Evolutionary conservation across 2,329 filamentous ascomycete species (phyloP), one percentile per base, ranked within the genome.

Genomic region (Raffaelea deltoideospora): DNA sequence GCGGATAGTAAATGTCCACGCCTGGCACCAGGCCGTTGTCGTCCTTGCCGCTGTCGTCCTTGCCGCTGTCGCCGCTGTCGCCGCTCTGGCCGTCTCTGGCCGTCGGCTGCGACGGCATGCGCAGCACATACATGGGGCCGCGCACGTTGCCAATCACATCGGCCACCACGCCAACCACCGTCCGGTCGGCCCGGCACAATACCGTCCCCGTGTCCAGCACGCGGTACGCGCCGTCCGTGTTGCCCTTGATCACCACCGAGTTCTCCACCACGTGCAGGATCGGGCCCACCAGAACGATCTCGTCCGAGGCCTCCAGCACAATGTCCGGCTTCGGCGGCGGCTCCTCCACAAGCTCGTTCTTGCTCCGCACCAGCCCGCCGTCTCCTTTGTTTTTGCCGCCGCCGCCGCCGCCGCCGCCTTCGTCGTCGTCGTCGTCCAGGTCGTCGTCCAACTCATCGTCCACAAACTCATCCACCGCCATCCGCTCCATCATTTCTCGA

Each of bases 71-170:
- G 5, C 13, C 15, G 6, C n/a, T 22, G 2, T 19, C 5, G n/a
- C n/a, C n/a, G n/a, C n/a, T n/a, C n/a, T n/a, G n/a, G n/a, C n/a
- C n/a, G 21, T 18, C 32, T 15, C 21, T 32, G 3, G 8, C 10
- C n/a, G 30, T 21, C 10, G 17, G 18, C 8, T n/a, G 19, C 15
- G 5, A 15, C 22, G 70, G 67, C 53, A 92, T 93, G 27, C 75
- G 71, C 10, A 95, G 72, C 1, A 80, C 81, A 59, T 96, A 98
- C 47, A 87, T 65, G 9, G 90, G 90, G 47, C 85, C 77, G 44
- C 85, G 72, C 3, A 95, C 85, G 50, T 82, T 74, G 33, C 88
- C 90, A 36, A 96, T 70, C 5, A 84, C 82, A 50, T 96, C 88
- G 5, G 76, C 69, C n/a, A 96, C 71, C 15, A 72, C 78, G 19